Evolutionary conservation across 139 green algal species (phyloP).

Genomic region (Chlorella sp.): DNA sequence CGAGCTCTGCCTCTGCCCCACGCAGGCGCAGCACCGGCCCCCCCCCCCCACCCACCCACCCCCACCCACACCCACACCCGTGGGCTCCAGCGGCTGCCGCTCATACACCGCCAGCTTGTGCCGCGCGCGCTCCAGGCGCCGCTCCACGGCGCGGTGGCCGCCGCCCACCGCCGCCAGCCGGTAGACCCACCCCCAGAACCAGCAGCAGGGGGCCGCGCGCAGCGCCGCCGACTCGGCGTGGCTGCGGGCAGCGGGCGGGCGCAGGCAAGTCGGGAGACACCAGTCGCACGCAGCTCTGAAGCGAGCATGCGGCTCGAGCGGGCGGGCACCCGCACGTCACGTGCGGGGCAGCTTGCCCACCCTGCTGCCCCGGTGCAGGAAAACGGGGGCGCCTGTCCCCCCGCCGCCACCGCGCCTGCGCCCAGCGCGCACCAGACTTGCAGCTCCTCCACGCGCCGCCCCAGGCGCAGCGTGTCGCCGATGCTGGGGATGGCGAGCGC

Average conservation of each 20-base stretch:
- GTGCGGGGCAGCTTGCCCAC: background rate
- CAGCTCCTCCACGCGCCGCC: conserved; percentile 21
- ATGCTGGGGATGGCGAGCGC: conserved; percentile 19
- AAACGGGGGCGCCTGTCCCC: background rate
- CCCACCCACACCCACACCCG: conserved; percentile 38
- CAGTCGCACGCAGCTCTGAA: background rate
- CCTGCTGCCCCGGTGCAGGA: background rate
- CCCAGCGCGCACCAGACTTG: conserved; percentile 9
- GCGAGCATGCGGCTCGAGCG: too few species aligned
- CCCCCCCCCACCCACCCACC: background rate
- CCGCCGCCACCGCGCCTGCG: background rate
- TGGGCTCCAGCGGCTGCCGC: conserved; percentile 36
- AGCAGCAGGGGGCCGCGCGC: conserved; percentile 22
- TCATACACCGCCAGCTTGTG: conserved; percentile 44
- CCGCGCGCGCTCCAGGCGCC: conserved; percentile 6
- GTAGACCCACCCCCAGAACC: conserved; percentile 31
- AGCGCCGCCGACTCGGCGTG: conserved; percentile 25
- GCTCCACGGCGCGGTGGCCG: conserved; percentile 7
- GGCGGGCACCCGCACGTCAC: too few species aligned
- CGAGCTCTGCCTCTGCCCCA: too few species aligned
- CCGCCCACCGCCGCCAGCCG: conserved; percentile 24
- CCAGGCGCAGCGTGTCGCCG: conserved; percentile 24
- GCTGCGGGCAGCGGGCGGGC: background rate
- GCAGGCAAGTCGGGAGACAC: background rate
- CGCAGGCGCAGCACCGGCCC: too few species aligned